Base-by-base conservation (phyloP, 768 basidiomycete genomes). In the Phaffia tasmanica region DNA sequence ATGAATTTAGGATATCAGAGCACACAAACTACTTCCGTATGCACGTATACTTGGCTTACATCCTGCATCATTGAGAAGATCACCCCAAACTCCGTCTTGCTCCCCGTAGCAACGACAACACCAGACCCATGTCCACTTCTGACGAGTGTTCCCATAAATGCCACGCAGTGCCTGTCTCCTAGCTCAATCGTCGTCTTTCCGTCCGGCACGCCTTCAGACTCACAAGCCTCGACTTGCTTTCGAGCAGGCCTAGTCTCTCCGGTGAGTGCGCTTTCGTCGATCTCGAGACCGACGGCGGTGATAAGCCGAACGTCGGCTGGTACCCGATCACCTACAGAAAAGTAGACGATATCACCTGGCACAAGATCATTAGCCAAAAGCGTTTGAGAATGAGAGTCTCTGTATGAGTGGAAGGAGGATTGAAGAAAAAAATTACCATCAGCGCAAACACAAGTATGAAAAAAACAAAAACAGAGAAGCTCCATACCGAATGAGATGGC, bases 41-140 rank as follows among this genome's bases (percentile, higher is more conserved):
- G 11, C 35, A 42, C 15, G 47, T 63, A 62, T 29, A 63, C 56
- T 27, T 1, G 6, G 77, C 79, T 65, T 70, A 91, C 91, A 74
- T 95, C 91, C 76, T 95, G 91, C 89, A 98, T 90, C 90, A 95
- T 94, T 18, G 87, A 85, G 74, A 98, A 98, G 69, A 98, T 89
- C 64, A 94, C 85, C 29, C 93, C 93, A 76, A 98, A 94, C 74
- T 98, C 93, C 0, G 90, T 94, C 69, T 87, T 83, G 16, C 83
- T 81, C 1, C 94, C 87, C 0, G 83, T 89, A 0, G 83, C 89
- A 55, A 98, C 87, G 6, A 94, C 90, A 55, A 97, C 79, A 6
- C 94, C 93, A 49, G 82, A 79, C 0, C 91, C 93, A 62, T 88
- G 80, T 7, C 91, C 93, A 74, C 86, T 93, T 68, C 91, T 81